These are phyloP conservation scores for Amanita phalloides DNA, from an alignment of 768 basidiomycete genomes.

Conservation along the genomic window DNA sequence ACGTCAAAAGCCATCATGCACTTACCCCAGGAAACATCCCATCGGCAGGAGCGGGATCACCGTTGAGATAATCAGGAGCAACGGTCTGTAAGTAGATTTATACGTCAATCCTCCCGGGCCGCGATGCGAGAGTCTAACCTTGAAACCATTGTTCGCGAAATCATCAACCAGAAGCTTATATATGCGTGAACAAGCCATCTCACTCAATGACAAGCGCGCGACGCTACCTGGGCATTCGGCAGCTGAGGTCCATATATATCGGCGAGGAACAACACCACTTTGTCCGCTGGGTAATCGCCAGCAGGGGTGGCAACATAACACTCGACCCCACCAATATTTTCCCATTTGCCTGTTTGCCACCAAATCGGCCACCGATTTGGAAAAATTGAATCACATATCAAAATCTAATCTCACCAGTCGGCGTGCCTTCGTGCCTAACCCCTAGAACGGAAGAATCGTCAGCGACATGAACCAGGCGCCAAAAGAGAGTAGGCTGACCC, in stretches of 20 bases:
- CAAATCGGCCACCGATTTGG: not conserved
- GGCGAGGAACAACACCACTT: conserved; percentile 42
- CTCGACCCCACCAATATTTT: conserved; percentile 34
- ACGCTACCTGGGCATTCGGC: conserved; percentile 30
- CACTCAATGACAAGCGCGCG: not conserved
- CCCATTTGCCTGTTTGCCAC: conserved; percentile 29
- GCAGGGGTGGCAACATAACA: conserved; percentile 46
- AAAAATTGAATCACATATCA: not conserved
- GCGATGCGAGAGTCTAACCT: conserved; percentile 4
- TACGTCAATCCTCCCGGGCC: not conserved
- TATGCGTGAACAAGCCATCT: not conserved
- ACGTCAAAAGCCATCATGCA: not conserved
- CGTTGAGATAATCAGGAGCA: conserved; percentile 30
- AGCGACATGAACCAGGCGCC: not conserved
- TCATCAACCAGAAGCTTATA: conserved; percentile 29
- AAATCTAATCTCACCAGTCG: conserved; percentile 1
- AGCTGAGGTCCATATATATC: conserved; percentile 43
- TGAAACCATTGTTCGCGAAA: conserved; percentile 36
- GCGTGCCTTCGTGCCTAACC: conserved; percentile 4
- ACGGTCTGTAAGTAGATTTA: conserved; percentile 18
- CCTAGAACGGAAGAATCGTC: not conserved
- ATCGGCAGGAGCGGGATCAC: conserved; percentile 27
- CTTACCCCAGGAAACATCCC: conserved; percentile 20
- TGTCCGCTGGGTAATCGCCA: conserved; percentile 39
- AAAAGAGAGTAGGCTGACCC: not conserved